Percentiles rank a stretch among this genome's conserved stretches.
Conservation (phyloP, 768 basidiomycete genomes). For the Coprinopsis marcescibilis region DNA sequence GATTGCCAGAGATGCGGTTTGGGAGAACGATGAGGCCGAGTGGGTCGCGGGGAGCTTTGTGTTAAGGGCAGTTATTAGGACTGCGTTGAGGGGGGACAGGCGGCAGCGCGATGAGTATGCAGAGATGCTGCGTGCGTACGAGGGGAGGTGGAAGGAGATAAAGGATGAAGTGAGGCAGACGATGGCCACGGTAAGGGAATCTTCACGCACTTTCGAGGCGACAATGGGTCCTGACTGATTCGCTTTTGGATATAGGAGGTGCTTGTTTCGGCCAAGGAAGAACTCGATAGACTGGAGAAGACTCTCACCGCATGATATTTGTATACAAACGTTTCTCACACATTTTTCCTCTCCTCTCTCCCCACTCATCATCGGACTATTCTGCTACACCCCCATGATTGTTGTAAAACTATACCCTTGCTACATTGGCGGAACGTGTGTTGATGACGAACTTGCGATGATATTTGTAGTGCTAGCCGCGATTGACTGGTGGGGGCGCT, state of each 20-base stretch:
- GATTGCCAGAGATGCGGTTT: slow-evolving; percentile 60
- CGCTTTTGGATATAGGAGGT: slow-evolving; percentile 33
- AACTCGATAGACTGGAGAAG: slow-evolving; percentile 36
- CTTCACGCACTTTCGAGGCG: not conserved
- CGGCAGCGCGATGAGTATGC: slow-evolving; percentile 49
- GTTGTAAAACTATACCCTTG: too few species aligned
- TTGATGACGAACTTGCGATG: too few species aligned
- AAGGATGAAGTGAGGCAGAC: slow-evolving; percentile 61
- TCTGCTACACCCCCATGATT: too few species aligned
- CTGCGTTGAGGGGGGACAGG: slow-evolving; percentile 40
- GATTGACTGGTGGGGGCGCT: too few species aligned
- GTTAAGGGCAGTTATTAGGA: slow-evolving; percentile 51
- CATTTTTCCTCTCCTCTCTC: too few species aligned
- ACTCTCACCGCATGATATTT: not conserved
- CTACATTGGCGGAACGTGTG: too few species aligned
- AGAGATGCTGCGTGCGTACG: slow-evolving; percentile 49
- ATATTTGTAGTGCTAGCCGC: too few species aligned
- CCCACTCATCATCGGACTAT: too few species aligned
- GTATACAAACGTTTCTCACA: too few species aligned
- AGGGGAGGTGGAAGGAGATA: slow-evolving; percentile 66
- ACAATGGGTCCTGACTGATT: not conserved
- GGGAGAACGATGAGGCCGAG: slow-evolving; percentile 62
- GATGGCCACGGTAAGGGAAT: slow-evolving; percentile 48
- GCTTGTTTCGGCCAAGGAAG: slow-evolving; percentile 47
- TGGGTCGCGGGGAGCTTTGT: slow-evolving; percentile 64